Evolutionary conservation across 2,329 filamentous ascomycete genomes (phyloP), one percentile per base, ranked within the genome.

Genomic region (Piedraia hortae): DNA sequence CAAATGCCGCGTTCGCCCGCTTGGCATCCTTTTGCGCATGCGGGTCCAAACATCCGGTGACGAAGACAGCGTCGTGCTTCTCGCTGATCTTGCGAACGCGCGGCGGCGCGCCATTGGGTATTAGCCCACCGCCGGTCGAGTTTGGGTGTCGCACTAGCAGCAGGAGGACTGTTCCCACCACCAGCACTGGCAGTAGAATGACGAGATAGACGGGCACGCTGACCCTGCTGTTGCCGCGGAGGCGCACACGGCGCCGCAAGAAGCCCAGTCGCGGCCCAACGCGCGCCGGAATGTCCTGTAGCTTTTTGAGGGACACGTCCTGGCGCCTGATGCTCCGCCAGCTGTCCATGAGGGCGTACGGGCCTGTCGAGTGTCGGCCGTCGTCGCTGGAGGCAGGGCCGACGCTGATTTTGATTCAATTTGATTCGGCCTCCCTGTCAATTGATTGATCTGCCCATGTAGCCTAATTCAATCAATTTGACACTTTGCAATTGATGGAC

Each of bases 1-100:
- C 85, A 39, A 97, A 90, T 12, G 77, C 82, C 28, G 75, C 85
- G 41, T 93, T 97, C 34, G 75, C 85, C 40, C 78, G 64, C 18
- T 77, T 75, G 14, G 33, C 29, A 29, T 66, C 58, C 33, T 62
- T 65, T 15, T 88, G 70, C 21, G 72, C 68, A 21, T 53, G 44
- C 6, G 56, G 56, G 34, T 80, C 67, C 37, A 75, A 59, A 44
- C 85, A 97, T 32, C 85, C 85, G 16, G 67, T 73, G 22, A 78
- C 72, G 39, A 97, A 97, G 22, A 91, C 78, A 48, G 89, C 90
- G 50, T 97, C 85, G 48, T 93, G 65, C 39, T 88, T 74, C 50
- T 93, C 85, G 50, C 72, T 90, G 37, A 97, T 97, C 63, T 78
- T 41, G 9, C 80, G 68, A 48, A 91, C 89, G 21, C 72, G 64